Evolutionary conservation across 1,139 yeast species (phyloP).

Genomic region (Diutina siamensis): DNA sequence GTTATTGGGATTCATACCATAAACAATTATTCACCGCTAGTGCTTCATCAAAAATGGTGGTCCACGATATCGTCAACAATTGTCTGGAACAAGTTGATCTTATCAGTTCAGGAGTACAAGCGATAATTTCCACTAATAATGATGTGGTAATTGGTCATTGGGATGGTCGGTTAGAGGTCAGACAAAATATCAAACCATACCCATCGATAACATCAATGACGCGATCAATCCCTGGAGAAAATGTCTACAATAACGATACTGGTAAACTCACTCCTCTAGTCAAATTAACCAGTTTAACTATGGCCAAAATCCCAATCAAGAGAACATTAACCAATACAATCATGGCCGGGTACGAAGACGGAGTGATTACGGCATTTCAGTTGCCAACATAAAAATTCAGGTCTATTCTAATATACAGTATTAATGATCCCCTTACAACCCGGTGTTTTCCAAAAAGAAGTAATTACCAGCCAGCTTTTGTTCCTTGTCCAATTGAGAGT

Average conservation of each 20-base stretch:
- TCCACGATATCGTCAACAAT: not conserved
- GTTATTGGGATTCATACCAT: not conserved
- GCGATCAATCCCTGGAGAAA: not conserved
- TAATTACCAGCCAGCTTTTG: constrained; percentile 86
- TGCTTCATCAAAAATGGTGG: not conserved
- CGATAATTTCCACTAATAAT: not conserved
- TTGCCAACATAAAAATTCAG: not conserved
- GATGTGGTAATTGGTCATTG: not conserved
- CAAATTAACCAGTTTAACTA: not conserved
- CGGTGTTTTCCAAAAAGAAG: constrained; percentile 76
- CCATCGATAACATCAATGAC: not conserved
- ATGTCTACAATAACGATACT: not conserved
- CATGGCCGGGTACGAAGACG: not conserved
- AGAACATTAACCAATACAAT: not conserved
- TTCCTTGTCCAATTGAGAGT: constrained; percentile 97
- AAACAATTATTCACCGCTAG: not conserved
- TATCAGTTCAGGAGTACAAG: not conserved
- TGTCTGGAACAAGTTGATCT: not conserved
- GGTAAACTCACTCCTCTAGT: not conserved
- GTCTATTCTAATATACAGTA: not conserved
- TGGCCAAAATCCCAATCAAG: not conserved
- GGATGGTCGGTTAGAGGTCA: not conserved
- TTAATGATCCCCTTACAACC: constrained; percentile 18
- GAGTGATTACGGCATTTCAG: not conserved
- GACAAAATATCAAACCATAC: not conserved